Conservation (phyloP, 192 early-diverging fungal genomes). For the Backusella mclennaniae region DNA sequence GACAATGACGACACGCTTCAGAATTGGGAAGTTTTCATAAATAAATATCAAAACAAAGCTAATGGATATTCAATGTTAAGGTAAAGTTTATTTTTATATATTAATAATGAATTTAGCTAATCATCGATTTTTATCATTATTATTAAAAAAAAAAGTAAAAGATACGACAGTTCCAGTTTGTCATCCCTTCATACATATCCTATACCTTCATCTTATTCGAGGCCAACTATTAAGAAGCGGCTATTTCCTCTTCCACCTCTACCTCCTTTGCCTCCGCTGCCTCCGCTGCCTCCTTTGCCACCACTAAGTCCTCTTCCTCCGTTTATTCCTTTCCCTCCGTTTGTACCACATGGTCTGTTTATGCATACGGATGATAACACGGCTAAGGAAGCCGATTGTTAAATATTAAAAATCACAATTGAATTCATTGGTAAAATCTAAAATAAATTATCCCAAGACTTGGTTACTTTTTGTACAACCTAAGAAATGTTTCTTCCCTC, state of each 20-base stretch:
- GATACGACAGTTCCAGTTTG: not conserved
- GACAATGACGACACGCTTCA: not conserved
- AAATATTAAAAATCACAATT: not conserved
- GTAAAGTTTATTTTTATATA: not conserved
- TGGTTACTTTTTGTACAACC: conserved; percentile 7
- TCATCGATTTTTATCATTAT: not conserved
- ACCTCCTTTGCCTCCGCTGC: not conserved
- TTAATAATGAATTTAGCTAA: not conserved
- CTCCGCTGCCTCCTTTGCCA: not conserved
- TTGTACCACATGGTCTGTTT: not conserved
- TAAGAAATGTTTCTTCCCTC: not conserved
- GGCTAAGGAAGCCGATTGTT: not conserved
- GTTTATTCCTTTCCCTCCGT: not conserved
- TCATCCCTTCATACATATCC: not conserved
- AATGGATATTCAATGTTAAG: not conserved
- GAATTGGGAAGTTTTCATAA: not conserved
- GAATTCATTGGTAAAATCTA: not conserved
- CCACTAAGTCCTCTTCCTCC: not conserved
- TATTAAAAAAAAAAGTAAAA: not conserved
- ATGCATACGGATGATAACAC: not conserved
- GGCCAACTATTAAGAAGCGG: not conserved
- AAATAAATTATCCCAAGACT: not conserved
- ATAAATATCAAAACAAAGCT: not conserved
- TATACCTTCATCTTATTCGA: not conserved
- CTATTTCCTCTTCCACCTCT: not conserved